phyloP scores from a whole-genome alignment of 2,329 filamentous ascomycete genomes.

The Coniella lustricola region DNA sequence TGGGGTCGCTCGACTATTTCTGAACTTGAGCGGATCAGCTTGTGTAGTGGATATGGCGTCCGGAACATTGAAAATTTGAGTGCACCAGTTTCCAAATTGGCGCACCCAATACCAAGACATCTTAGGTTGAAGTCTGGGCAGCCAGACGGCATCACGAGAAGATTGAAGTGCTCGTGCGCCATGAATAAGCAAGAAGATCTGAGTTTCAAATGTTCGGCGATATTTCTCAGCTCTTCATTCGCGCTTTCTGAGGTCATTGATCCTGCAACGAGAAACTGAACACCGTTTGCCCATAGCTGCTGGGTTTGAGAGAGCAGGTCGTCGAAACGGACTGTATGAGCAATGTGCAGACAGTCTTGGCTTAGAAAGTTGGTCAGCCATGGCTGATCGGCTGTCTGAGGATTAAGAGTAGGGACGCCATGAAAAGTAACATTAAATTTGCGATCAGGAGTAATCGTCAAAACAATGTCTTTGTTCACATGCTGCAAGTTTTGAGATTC shows the following conservation, averaged over 20 bases:
- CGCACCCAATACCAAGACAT: slow-evolving; percentile 15
- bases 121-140: slow-evolving; percentile 28
- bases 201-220: slow-evolving; percentile 29
- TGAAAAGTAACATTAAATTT: slow-evolving; percentile 21
- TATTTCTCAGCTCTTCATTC: slow-evolving; percentile 1
- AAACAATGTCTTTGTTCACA: slow-evolving; percentile 18
- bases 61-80: slow-evolving; percentile 34
- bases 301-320: slow-evolving; percentile 17
- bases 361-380: slow-evolving; percentile 22
- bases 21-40: slow-evolving; percentile 1
- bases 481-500: slow-evolving; percentile 11
- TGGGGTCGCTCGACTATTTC: neutral
- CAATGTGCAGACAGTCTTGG: slow-evolving; percentile 23
- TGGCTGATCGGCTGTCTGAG: slow-evolving; percentile 9
- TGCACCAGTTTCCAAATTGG: slow-evolving; percentile 9
- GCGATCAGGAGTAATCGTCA: neutral
- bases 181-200: slow-evolving; percentile 31
- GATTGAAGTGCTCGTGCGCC: slow-evolving; percentile 24
- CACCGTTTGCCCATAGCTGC: slow-evolving; percentile 9
- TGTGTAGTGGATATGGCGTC: slow-evolving; percentile 17
- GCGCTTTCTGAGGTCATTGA: slow-evolving; percentile 14
- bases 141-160: slow-evolving; percentile 33
- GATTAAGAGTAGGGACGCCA: slow-evolving; percentile 17
- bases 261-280: slow-evolving; percentile 21
- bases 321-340: slow-evolving; percentile 23